Conservation (phyloP, 192 early-diverging fungal genomes). For the Entomortierella lignicola region DNA sequence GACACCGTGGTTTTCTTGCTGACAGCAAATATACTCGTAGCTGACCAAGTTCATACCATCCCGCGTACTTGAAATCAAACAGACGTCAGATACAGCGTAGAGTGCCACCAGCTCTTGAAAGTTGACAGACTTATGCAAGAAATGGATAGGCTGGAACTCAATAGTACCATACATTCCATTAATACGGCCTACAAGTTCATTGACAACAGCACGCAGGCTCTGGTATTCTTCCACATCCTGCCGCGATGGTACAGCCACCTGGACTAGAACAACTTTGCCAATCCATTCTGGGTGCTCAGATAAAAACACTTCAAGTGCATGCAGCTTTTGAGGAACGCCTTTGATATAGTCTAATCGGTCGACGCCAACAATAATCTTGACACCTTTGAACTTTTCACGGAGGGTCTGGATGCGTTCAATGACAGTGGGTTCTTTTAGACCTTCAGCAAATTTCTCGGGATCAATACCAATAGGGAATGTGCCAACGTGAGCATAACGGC, state of each 20-base stretch:
- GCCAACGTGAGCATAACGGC: conserved; percentile 92
- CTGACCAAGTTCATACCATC: conserved; percentile 99
- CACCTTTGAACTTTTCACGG: conserved; percentile 85
- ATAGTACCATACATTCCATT: conserved; percentile 97
- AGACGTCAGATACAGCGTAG: conserved; percentile 96
- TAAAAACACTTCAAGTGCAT: conserved; percentile 94
- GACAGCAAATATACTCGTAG: conserved; percentile 97
- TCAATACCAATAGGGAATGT: conserved; percentile 99
- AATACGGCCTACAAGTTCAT: conserved; percentile 97
- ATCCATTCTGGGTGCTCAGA: conserved; percentile 90
- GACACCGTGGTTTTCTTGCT: conserved; percentile 94
- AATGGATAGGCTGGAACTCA: conserved; percentile 98
- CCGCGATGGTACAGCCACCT: conserved; percentile 97
- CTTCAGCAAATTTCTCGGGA: conserved; percentile 91
- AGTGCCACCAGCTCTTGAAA: conserved; percentile 97
- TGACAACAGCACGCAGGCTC: conserved; percentile 91
- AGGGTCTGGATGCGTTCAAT: conserved; percentile 80
- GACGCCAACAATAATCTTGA: conserved; percentile 96
- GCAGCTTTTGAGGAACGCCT: conserved; percentile 98
- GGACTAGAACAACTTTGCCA: conserved; percentile 94
- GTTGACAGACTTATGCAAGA: conserved; percentile 94
- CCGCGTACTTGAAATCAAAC: conserved; percentile 96
- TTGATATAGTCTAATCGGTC: conserved; percentile 99
- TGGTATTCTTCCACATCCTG: conserved; percentile 99
- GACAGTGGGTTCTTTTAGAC: conserved; percentile 76